phyloP scores from a whole-genome alignment of 495 filamentous ascomycete species.

The Jackrogersella minutella region DNA sequence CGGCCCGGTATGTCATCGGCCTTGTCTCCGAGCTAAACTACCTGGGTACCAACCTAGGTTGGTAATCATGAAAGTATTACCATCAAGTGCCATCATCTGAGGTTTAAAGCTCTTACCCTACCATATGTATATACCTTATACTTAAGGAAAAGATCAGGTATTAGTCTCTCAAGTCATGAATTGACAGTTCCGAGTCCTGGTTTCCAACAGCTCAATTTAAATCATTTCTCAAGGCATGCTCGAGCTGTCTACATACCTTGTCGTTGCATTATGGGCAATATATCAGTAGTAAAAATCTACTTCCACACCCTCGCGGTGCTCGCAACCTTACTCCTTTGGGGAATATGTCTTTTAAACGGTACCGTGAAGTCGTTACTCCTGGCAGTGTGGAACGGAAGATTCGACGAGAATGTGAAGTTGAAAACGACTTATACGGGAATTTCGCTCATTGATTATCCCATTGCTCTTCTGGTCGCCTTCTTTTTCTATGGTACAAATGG shows the following conservation, averaged over 20 bases:
- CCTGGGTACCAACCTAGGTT: too few relatives aligned
- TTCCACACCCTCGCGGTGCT: background rate
- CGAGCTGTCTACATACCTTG: background rate
- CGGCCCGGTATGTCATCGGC: too few relatives aligned
- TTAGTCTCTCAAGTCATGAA: too few relatives aligned
- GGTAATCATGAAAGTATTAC: too few relatives aligned
- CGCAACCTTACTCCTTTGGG: conserved; percentile 15
- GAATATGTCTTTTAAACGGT: conserved; percentile 18
- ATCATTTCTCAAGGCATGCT: background rate
- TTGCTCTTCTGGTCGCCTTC: conserved; percentile 38
- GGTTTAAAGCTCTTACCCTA: too few relatives aligned
- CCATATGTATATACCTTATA: too few relatives aligned
- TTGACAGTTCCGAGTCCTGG: too few relatives aligned
- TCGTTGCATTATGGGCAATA: background rate
- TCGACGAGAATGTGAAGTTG: conserved; percentile 5
- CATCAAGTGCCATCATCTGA: too few relatives aligned
- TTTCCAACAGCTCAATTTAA: too few relatives aligned
- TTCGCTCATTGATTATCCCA: conserved; percentile 37
- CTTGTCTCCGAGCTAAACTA: too few relatives aligned
- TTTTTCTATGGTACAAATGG: conserved; percentile 37
- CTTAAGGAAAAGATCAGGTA: too few relatives aligned
- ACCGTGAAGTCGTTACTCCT: conserved; percentile 12
- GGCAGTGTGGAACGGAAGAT: conserved; percentile 12
- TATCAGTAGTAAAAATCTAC: too few relatives aligned
- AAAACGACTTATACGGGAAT: conserved; percentile 39